Percentiles rank a stretch among this genome's conserved stretches.
Evolutionary conservation across 1,284 basidiomycete genomes (phyloP).

Genomic region (Athelia sp.): DNA sequence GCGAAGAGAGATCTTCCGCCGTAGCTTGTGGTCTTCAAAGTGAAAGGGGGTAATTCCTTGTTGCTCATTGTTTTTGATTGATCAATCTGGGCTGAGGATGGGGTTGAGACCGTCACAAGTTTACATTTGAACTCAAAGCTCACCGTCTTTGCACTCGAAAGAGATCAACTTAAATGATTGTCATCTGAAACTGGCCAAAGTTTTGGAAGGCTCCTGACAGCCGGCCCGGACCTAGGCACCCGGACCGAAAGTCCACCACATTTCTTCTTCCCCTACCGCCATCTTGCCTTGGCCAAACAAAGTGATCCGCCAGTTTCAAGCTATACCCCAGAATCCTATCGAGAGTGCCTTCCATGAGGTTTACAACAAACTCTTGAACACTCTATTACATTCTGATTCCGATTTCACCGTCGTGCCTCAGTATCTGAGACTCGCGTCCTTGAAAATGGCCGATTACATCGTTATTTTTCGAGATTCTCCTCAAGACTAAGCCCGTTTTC

Average conservation of each 20-base stretch:
- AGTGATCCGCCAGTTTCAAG: not conserved
- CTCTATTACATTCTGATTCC: conserved; percentile 9
- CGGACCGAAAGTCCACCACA: no score
- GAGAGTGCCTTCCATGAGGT: conserved; percentile 9
- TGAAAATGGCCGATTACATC: conserved; percentile 3
- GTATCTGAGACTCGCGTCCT: not conserved
- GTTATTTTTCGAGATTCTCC: conserved; percentile 8
- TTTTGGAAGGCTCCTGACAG: no score
- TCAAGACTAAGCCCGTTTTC: conserved; percentile 11
- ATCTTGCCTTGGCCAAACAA: not conserved
- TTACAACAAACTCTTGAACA: conserved; percentile 14
- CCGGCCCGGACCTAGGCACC: no score
- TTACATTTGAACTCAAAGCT: no score
- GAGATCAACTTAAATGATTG: no score
- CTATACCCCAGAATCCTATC: not conserved
- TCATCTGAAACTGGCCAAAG: no score
- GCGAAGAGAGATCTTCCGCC: conserved; percentile 54
- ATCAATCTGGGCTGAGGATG: no score
- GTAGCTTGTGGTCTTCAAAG: not conserved
- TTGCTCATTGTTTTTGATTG: no score
- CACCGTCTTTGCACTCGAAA: no score
- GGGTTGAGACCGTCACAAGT: no score
- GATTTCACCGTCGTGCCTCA: conserved; percentile 10
- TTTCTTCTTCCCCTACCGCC: no score
- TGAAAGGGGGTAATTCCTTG: no score